A percentile compares a stretch with the other conserved stretches of the same genome.
These are phyloP conservation scores for Dioscorea alata DNA, from an alignment of 106 monocot genomes.

Conservation along the genomic window DNA sequence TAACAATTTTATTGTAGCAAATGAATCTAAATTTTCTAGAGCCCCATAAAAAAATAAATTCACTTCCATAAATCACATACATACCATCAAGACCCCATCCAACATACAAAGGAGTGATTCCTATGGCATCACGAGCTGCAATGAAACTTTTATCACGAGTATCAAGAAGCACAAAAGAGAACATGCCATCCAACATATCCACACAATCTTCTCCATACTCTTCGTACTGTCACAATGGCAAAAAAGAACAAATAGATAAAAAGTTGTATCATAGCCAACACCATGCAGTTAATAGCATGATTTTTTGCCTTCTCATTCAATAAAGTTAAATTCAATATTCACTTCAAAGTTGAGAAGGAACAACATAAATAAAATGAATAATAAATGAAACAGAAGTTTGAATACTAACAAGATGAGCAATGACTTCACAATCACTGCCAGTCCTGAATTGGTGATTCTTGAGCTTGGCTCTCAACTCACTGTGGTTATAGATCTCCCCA, in stretches of 20 bases:
- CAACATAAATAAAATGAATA: neutral
- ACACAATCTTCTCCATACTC: constrained; percentile 67
- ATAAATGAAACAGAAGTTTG: neutral
- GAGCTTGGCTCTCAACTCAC: constrained; percentile 49
- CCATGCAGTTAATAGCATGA: no score
- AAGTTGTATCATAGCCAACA: no score
- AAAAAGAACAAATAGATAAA: neutral
- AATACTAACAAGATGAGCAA: constrained; percentile 70
- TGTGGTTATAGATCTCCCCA: constrained; percentile 78
- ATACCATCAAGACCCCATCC: constrained; percentile 79
- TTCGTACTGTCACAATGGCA: constrained; percentile 41
- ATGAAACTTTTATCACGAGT: constrained; percentile 77
- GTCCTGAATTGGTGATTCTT: constrained; percentile 53
- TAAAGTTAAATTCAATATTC: neutral
- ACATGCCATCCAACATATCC: constrained; percentile 71
- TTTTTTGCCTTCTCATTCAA: no score
- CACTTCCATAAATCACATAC: constrained; percentile 13
- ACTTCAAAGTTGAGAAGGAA: neutral
- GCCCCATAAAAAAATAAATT: no score
- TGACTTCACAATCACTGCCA: constrained; percentile 75
- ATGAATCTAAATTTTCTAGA: no score
- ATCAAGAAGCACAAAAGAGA: constrained; percentile 73
- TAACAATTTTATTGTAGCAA: no score
- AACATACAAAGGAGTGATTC: constrained; percentile 61
- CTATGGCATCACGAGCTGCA: constrained; percentile 75